phyloP scores from a whole-genome alignment of 1,284 basidiomycete species.

The Fomitopsis betulina region DNA sequence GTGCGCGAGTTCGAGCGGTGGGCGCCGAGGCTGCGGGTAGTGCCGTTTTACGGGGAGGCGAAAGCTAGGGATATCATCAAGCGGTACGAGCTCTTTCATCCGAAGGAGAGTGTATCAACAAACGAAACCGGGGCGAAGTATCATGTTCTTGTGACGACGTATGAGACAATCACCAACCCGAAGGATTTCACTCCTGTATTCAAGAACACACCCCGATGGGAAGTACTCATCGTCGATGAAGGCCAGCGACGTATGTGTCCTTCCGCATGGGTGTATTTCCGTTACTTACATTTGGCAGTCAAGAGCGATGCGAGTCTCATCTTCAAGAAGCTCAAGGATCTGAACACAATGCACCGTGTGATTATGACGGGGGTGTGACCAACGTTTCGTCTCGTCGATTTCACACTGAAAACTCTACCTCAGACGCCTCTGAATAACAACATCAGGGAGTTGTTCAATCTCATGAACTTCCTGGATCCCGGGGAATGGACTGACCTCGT shows the following conservation, averaged over 20 bases:
- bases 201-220: conserved; percentile 84
- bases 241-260: conserved; percentile 76
- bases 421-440: conserved; percentile 97
- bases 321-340: conserved; percentile 78
- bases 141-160: conserved; percentile 88
- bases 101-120: conserved; percentile 7
- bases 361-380: conserved; percentile 82
- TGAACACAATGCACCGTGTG: conserved; percentile 78
- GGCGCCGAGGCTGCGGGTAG: conserved; percentile 79
- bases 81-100: conserved; percentile 78
- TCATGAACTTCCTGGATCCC: conserved; percentile 91
- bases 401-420: conserved; percentile 4
- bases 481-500: conserved; percentile 72
- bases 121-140: conserved; percentile 59
- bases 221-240: conserved; percentile 88
- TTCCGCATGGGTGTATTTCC: background rate
- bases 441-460: conserved; percentile 89
- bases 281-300: conserved; percentile 39
- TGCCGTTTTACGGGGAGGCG: conserved; percentile 80
- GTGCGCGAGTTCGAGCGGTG: conserved; percentile 88
- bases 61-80: conserved; percentile 79
- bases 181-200: conserved; percentile 75
- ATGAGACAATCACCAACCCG: conserved; percentile 68
- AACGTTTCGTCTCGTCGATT: background rate
- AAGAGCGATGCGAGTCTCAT: conserved; percentile 80